phyloP scores from a whole-genome alignment of 179 eudicot genomes.

The Vitellaria paradoxa region DNA sequence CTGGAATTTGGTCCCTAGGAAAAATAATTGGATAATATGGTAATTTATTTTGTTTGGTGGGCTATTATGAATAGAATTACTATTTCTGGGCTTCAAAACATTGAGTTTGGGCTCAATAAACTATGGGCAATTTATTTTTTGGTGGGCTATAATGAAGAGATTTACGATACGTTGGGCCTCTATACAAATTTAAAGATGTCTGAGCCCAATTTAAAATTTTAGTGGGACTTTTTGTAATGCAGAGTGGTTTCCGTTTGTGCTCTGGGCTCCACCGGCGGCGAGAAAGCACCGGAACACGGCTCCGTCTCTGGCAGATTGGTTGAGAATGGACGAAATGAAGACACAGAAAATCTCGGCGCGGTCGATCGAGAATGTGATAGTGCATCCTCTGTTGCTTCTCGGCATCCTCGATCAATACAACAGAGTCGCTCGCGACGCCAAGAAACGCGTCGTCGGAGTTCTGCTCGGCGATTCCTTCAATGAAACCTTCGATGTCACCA shows the following conservation, averaged over 20 bases:
- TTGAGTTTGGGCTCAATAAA: no score
- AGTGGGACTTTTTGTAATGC: neutral
- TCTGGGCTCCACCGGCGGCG: neutral
- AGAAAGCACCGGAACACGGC: neutral
- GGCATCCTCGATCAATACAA: conserved; percentile 96
- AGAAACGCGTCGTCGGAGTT: conserved; percentile 89
- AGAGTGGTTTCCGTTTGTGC: neutral
- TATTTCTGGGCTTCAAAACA: no score
- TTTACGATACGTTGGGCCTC: no score
- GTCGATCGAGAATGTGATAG: conserved; percentile 82
- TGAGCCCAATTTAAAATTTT: neutral
- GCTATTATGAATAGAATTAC: no score
- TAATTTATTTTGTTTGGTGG: no score
- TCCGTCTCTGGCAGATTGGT: neutral
- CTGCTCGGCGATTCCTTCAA: conserved; percentile 68
- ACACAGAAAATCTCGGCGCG: conserved; percentile 73
- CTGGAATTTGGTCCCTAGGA: no score
- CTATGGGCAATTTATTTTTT: no score
- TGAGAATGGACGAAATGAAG: conserved; percentile 84
- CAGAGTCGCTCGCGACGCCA: conserved; percentile 86
- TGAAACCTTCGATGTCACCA: conserved; percentile 82
- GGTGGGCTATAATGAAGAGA: no score
- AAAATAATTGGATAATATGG: no score
- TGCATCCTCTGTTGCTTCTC: conserved; percentile 83
- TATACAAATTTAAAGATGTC: no score